A percentile compares a stretch with the other conserved stretches of the same genome.
Conservation (phyloP, 139 green algal species). For the Monoraphidium neglectum region DNA sequence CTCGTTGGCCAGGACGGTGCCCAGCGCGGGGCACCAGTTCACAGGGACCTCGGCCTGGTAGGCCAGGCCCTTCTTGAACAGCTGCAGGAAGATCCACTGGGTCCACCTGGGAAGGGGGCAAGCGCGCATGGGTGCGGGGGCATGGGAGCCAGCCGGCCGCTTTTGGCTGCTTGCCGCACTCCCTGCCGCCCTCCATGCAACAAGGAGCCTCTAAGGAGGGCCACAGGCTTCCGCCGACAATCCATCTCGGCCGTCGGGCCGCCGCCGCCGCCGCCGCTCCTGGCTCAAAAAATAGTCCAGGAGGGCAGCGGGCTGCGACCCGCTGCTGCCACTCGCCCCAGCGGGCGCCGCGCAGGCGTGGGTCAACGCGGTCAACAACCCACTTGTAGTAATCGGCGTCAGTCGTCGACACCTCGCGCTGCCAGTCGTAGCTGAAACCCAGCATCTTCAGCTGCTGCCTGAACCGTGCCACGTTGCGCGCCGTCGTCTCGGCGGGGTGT, state of each 20-base stretch:
- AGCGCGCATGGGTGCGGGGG: background rate
- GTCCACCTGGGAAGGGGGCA: slow-evolving; percentile 83
- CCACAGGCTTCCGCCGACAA: too few species aligned
- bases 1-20: slow-evolving; percentile 98
- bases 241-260: too few species aligned
- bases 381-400: slow-evolving; percentile 93
- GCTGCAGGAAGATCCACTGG: slow-evolving; percentile 99
- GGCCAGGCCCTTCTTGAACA: slow-evolving; percentile 90
- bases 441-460: slow-evolving; percentile 91
- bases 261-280: background rate
- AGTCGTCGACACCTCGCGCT: slow-evolving; percentile 90
- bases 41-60: slow-evolving; percentile 99
- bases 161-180: too few species aligned
- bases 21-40: slow-evolving; percentile 97
- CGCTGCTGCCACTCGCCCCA: background rate
- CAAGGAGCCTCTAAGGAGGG: too few species aligned
- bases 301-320: background rate
- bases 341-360: background rate
- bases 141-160: too few species aligned
- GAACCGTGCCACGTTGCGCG: slow-evolving; percentile 90
- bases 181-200: too few species aligned
- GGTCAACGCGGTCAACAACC: background rate
- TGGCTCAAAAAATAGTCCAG: background rate
- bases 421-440: slow-evolving; percentile 97
- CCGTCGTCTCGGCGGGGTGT: slow-evolving; percentile 90